Conservation (phyloP, 2,329 filamentous ascomycete species). For the Volutella citrinella region DNA sequence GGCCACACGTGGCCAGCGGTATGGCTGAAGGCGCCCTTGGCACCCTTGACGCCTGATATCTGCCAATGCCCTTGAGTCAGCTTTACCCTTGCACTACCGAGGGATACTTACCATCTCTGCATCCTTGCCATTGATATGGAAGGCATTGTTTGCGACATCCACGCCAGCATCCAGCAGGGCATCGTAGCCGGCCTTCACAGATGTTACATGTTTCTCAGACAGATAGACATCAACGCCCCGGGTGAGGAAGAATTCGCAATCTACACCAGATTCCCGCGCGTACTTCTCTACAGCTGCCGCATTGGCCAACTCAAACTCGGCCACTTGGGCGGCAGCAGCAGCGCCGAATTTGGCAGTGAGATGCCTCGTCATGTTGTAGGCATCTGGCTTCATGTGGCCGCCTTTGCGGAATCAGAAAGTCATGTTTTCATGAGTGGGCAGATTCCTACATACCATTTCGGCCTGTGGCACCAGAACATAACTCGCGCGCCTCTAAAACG, state of each 20-base stretch:
- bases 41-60: slow-evolving; percentile 35
- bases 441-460: slow-evolving; percentile 32
- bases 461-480: slow-evolving; percentile 37
- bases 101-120: slow-evolving; percentile 19
- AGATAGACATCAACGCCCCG: slow-evolving; percentile 38
- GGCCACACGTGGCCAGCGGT: slow-evolving; percentile 27
- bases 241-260: slow-evolving; percentile 43
- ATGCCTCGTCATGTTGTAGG: slow-evolving; percentile 2
- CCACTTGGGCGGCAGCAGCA: slow-evolving; percentile 18
- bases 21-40: slow-evolving; percentile 31
- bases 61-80: slow-evolving; percentile 2
- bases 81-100: too few species aligned
- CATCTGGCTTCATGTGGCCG: slow-evolving; percentile 18
- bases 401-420: too few species aligned
- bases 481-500: slow-evolving; percentile 32
- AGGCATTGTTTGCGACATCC: neutral
- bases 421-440: too few species aligned
- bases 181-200: slow-evolving; percentile 27
- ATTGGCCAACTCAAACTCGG: slow-evolving; percentile 13
- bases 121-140: slow-evolving; percentile 11
- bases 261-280: slow-evolving; percentile 35
- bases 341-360: slow-evolving; percentile 10
- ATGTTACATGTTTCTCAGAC: slow-evolving; percentile 14
- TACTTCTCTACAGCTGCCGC: slow-evolving; percentile 28
- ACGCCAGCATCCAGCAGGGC: slow-evolving; percentile 24